Percentiles rank a stretch among this genome's conserved stretches.
phyloP scores from a whole-genome alignment of 1,284 basidiomycete genomes.

The Heliocybe sulcata region DNA sequence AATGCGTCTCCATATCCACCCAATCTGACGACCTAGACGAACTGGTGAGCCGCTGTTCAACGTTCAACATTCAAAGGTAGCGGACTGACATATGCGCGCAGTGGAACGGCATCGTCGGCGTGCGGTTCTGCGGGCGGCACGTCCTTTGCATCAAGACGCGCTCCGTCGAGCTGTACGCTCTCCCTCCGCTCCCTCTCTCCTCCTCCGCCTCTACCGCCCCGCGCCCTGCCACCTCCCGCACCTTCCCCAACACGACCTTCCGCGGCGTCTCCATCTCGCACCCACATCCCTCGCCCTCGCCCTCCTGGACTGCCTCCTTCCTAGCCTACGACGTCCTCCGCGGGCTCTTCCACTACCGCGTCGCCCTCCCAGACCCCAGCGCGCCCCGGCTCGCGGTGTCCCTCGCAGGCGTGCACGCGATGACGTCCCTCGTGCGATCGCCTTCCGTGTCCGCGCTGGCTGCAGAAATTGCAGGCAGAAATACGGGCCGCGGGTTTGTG shows the following conservation, averaged over 20 bases:
- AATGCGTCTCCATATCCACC: slow-evolving; percentile 14
- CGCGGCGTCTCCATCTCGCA: slow-evolving; percentile 34
- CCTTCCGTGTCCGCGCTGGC: neutral
- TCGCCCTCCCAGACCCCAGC: slow-evolving; percentile 7
- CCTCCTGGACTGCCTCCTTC: slow-evolving; percentile 17
- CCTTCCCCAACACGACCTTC: slow-evolving; percentile 31
- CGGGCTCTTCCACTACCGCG: slow-evolving; percentile 40
- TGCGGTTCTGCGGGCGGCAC: slow-evolving; percentile 38
- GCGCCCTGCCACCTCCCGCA: slow-evolving; percentile 14
- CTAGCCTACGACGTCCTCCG: slow-evolving; percentile 45
- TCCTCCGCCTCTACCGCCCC: slow-evolving; percentile 1
- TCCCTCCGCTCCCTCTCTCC: slow-evolving; percentile 13
- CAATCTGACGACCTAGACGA: slow-evolving; percentile 19
- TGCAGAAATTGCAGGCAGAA: neutral
- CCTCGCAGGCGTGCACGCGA: slow-evolving; percentile 21
- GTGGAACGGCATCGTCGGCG: slow-evolving; percentile 43
- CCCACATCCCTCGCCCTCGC: neutral
- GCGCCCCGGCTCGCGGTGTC: slow-evolving; percentile 15
- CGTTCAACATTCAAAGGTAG: neutral
- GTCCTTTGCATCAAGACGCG: slow-evolving; percentile 42
- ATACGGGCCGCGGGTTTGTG: slow-evolving; percentile 29
- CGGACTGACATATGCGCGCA: slow-evolving; percentile 15
- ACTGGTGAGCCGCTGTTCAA: slow-evolving; percentile 14
- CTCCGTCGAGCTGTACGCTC: slow-evolving; percentile 40
- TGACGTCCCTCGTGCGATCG: slow-evolving; percentile 1